Evolutionary conservation across 2,329 filamentous ascomycete species (phyloP).

Genomic region (Onygenales sp.): DNA sequence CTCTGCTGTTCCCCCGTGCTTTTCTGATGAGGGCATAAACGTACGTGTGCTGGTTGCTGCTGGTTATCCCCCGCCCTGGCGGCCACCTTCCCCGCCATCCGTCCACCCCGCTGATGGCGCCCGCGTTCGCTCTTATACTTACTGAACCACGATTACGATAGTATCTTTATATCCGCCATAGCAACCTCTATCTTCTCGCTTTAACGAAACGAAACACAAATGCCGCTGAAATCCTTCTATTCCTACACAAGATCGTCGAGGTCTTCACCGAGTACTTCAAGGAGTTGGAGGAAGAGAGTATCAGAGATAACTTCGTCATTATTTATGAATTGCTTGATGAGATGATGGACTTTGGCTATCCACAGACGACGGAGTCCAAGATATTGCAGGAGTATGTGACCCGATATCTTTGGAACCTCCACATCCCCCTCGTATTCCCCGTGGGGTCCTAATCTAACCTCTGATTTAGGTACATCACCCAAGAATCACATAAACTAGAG

Average conservation of each 20-base stretch:
- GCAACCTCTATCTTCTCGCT: constrained; percentile 96
- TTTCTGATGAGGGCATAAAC: constrained; percentile 98
- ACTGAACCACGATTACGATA: constrained; percentile 28
- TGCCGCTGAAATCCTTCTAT: constrained; percentile 94
- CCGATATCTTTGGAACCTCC: neutral
- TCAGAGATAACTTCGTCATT: constrained; percentile 97
- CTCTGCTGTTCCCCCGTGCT: constrained; percentile 92
- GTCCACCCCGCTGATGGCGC: neutral
- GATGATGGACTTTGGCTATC: constrained; percentile 99
- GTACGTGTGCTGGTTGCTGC: constrained; percentile 42
- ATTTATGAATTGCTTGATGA: constrained; percentile 98
- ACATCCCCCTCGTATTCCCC: constrained; percentile 1
- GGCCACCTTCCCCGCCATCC: constrained; percentile 4
- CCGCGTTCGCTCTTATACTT: constrained; percentile 8
- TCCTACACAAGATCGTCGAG: constrained; percentile 95
- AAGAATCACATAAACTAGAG: constrained; percentile 97
- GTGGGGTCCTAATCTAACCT: neutral
- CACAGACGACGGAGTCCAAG: constrained; percentile 96
- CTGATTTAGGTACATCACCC: constrained; percentile 71
- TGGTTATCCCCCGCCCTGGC: neutral
- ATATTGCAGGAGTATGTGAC: constrained; percentile 72
- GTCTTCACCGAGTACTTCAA: constrained; percentile 99
- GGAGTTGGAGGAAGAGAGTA: constrained; percentile 95
- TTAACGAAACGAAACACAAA: constrained; percentile 98
- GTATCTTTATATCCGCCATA: constrained; percentile 99